Percentiles rank a stretch among this genome's conserved stretches.
Conservation (phyloP, 148 eudicot genomes). For the Bassia scoparia region DNA sequence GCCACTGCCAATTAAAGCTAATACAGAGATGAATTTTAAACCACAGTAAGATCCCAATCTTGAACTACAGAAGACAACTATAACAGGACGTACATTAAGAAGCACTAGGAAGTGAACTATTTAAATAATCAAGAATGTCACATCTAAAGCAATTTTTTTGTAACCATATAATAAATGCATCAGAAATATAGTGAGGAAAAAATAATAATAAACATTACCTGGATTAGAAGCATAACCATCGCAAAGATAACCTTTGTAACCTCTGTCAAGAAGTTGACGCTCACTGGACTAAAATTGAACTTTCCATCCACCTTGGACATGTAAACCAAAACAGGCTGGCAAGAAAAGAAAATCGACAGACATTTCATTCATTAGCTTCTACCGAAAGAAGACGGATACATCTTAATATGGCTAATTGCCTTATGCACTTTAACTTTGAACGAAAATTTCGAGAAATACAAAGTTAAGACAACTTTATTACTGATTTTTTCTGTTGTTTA, state of each 20-base stretch:
- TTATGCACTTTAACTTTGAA: neutral
- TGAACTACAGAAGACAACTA: neutral
- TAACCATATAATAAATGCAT: neutral
- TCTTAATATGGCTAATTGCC: neutral
- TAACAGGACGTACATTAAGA: neutral
- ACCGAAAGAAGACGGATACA: neutral
- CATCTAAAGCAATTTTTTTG: neutral
- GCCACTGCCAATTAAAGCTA: neutral
- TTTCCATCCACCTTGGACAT: slow-evolving; percentile 89
- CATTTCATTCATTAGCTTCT: neutral
- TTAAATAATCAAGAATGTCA: neutral
- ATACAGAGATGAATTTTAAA: neutral
- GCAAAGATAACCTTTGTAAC: slow-evolving; percentile 63
- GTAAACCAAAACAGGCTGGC: slow-evolving; percentile 72
- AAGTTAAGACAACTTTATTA: neutral
- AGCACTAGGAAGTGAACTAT: slow-evolving; percentile 8
- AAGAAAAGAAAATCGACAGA: slow-evolving; percentile 7
- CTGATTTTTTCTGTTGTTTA: slow-evolving; percentile 12
- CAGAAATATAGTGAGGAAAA: neutral
- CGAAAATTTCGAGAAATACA: neutral
- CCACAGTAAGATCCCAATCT: neutral
- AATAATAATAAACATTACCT: slow-evolving; percentile 37
- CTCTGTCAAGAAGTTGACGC: slow-evolving; percentile 82
- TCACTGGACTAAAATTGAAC: slow-evolving; percentile 72
- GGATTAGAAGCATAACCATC: slow-evolving; percentile 62